Conservation (phyloP, 306 rosid genomes). For the Pyrus betulifolia region DNA sequence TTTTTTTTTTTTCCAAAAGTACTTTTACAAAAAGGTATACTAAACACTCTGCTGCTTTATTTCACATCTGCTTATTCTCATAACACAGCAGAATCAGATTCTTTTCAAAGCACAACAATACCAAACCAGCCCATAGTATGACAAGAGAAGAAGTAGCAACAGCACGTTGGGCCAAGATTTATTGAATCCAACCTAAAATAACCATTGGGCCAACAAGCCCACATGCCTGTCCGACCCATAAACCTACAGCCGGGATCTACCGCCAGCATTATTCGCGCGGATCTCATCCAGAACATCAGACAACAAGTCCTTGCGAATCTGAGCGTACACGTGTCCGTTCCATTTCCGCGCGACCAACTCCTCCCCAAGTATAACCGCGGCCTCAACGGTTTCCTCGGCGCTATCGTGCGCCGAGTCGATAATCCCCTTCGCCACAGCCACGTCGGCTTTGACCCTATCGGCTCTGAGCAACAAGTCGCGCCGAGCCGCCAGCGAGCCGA, state of each 20-base stretch:
- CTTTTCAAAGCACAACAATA: too few species aligned
- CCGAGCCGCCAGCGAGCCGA: conserved; percentile 36
- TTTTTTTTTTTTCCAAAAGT: too few species aligned
- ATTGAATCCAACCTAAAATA: neutral
- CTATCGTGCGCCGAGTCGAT: conserved; percentile 49
- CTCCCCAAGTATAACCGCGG: conserved; percentile 41
- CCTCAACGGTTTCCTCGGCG: conserved; percentile 47
- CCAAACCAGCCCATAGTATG: neutral
- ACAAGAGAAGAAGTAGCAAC: neutral
- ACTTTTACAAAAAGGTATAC: too few species aligned
- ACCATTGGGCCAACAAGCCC: neutral
- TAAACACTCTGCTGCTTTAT: too few species aligned
- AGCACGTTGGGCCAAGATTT: neutral
- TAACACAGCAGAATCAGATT: too few species aligned
- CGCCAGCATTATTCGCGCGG: neutral
- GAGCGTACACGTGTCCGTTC: conserved; percentile 70
- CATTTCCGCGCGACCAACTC: conserved; percentile 39
- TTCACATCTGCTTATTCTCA: too few species aligned
- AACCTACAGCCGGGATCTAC: conserved; percentile 29
- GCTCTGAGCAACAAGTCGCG: conserved; percentile 53
- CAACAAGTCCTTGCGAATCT: conserved; percentile 37
- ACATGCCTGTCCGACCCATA: neutral
- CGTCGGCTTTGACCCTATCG: conserved; percentile 53
- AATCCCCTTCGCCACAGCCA: conserved; percentile 50
- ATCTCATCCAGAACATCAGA: conserved; percentile 25